Evolutionary conservation across 495 filamentous ascomycete genomes (phyloP), one percentile per base, ranked within the genome.

Genomic region (Niebla homalea): DNA sequence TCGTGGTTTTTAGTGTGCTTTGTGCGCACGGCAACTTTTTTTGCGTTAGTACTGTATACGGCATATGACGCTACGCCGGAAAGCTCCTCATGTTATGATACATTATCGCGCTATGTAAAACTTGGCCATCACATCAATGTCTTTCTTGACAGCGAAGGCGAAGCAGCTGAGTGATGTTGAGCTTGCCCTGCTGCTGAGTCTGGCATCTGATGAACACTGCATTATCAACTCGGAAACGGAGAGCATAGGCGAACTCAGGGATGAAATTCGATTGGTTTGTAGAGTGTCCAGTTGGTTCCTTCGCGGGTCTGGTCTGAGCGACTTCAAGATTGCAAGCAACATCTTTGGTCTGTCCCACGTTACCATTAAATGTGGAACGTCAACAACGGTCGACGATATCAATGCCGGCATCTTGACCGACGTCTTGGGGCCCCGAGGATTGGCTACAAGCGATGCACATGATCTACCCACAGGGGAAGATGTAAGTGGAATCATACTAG

Each of bases 81-180:
- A n/a, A n/a, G n/a, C n/a, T n/a, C n/a, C n/a, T n/a, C 29, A 32
- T 32, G 29, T 8, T 7, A 7, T 32, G 8, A 32, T 32, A 32
- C 29, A 32, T 32, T 32, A 11, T 32, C 29, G 14, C 26, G 26
- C 26, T 5, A 6, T 29, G 26, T 5, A 6, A 29, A 29, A 29
- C 5, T 10, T 29, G 5, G 26, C 26, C 26, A 29, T 8, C 10
- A 32, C 2, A 3, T 10, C 29, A 32, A 32, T 32, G 29, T 12
- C 29, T 32, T 32, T 12, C 10, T 68, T 89, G 41, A 66, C 78
- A 47, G 70, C 77, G 20, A 77, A 80, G 63, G 71, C 89, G 47
- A 81, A 84, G 62, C 71, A 74, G 42, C 70, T 97, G 38, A 87
- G 84, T 48, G 92, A 95, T 65, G 73, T 96, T 42, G 89, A 95